Base-by-base conservation (phyloP, 768 basidiomycete species). In the Pulveroboletus frians region DNA sequence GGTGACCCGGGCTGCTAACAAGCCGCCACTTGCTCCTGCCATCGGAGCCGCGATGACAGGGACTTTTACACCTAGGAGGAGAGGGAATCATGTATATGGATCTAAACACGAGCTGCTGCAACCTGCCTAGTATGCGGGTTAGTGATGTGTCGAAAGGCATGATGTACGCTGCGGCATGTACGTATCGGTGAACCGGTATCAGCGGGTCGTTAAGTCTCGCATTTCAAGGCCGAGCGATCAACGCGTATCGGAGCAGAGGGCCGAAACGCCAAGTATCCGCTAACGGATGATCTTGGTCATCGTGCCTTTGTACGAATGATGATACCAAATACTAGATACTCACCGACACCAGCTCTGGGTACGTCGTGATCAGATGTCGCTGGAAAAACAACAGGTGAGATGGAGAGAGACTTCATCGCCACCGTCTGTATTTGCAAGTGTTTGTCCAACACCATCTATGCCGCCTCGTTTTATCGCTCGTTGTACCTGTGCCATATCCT, bases 41-140 rank as follows among this genome's bases (percentile, higher is more conserved):
- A 91, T 91, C 1, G 87, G 78, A 1, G 80, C 79, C 15, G 73
- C 70, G 5, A 89, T 69, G 36, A 90, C 64, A 21, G 88, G 88
- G 15, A 75, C 72, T 41, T 72, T 67, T 26, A 83, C 70, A 34
- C 72, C 85, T 85, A 52, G 4, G 34, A 18, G 35, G 6, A 2
- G 20, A 35, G 5, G 20, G 35, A 11, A 14, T 55, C 41, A 48
- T 10, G 4, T 8, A 13, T 27, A 13, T 0, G 29, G 6, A 23
- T 27, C 11, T 21, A 17, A 36, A 49, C 32, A 47, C 3, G 49
- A 51, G 36, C 39, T 8, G 34, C 32, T 40, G 30, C 17, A 15
- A 61, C 71, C 26, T 63, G 77, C 83, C 76, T 43, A 84, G 66
- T 17, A 80, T 67, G 42, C 71, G 69, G 11, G 80, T 83, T 30